Percentiles rank a stretch among this genome's conserved stretches.
phyloP scores from a whole-genome alignment of 495 filamentous ascomycete genomes.

The Penicillium verhagenii region DNA sequence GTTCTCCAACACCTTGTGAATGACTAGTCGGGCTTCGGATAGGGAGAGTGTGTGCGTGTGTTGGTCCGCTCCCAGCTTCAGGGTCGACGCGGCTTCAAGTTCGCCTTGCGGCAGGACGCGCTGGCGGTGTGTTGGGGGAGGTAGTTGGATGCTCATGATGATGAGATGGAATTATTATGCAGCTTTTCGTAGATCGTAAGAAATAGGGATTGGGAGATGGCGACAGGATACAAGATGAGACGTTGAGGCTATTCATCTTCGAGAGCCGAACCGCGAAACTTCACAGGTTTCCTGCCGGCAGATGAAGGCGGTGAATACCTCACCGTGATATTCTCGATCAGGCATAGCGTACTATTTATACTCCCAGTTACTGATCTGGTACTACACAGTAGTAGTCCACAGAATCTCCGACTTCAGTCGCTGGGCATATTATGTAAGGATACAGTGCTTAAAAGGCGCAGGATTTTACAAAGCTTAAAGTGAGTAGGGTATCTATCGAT shows the following conservation, averaged over 20 bases:
- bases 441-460: too few species aligned
- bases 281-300: slow-evolving; percentile 20
- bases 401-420: too few species aligned
- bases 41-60: slow-evolving; percentile 83
- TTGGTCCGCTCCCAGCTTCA: slow-evolving; percentile 89
- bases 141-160: slow-evolving; percentile 42
- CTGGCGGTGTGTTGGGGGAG: slow-evolving; percentile 63
- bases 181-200: not conserved
- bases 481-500: slow-evolving; percentile 8
- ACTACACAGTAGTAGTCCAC: not conserved
- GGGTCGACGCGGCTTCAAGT: slow-evolving; percentile 78
- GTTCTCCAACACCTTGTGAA: slow-evolving; percentile 78
- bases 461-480: not conserved
- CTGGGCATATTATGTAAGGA: too few species aligned
- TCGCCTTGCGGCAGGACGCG: slow-evolving; percentile 74
- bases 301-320: slow-evolving; percentile 18
- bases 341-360: too few species aligned
- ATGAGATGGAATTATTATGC: not conserved
- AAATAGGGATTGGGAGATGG: not conserved
- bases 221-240: not conserved
- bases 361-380: not conserved
- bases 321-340: slow-evolving; percentile 8
- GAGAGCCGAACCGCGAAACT: slow-evolving; percentile 7
- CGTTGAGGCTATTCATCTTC: slow-evolving; percentile 1
- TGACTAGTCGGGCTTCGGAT: slow-evolving; percentile 86